Base-by-base conservation (phyloP, 108 stramenopile genomes). In the Halocafeteria seosinensis region DNA sequence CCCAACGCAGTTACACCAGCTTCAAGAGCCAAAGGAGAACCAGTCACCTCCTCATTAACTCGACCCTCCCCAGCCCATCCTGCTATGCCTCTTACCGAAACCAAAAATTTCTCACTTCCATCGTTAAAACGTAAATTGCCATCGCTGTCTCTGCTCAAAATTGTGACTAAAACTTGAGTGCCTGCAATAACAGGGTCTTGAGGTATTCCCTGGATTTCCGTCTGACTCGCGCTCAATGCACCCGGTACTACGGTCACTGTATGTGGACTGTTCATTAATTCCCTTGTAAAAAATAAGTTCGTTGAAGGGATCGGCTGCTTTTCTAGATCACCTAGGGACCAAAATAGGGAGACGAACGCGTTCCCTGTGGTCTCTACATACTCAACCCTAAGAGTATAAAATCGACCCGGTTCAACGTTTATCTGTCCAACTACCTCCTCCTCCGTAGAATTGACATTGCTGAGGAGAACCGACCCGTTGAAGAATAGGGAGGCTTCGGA, bases 31-130 rank as follows among this genome's bases (percentile, higher is more conserved):
- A n/a, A n/a, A n/a, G n/a, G n/a, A n/a, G n/a, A n/a, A n/a, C n/a
- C n/a, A n/a, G n/a, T n/a, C n/a, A n/a, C n/a, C n/a, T n/a, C n/a
- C n/a, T n/a, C n/a, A 62, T 81, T 78, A 13, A 75, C 61, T 21
- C 84, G 64, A 9, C 84, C 85, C 24, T 74, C 69, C 11, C 47
- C 37, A 0, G 87, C 85, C 87, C 85, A 88, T 33, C 71, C 85
- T 17, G n/a, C 78, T n/a, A 55, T 62, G 5, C 85, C 87, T 51
- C 67, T 57, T 4, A 88, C 75, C 0, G 67, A 53, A 17, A 86
- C 67, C 23, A 73, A 59, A 63, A 81, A 79, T 11, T 47, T 42
- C 50, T 82, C 78, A 0, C 64, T 35, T 13, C 84, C 87, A 34
- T 66, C 65, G 37, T 81, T 82, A 61, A 70, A 82, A 2, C 78